Percentiles rank a stretch among this genome's conserved stretches.
These are phyloP conservation scores for Bidens hawaiensis DNA, from an alignment of 140 eudicot species.

Conservation along the genomic window DNA sequence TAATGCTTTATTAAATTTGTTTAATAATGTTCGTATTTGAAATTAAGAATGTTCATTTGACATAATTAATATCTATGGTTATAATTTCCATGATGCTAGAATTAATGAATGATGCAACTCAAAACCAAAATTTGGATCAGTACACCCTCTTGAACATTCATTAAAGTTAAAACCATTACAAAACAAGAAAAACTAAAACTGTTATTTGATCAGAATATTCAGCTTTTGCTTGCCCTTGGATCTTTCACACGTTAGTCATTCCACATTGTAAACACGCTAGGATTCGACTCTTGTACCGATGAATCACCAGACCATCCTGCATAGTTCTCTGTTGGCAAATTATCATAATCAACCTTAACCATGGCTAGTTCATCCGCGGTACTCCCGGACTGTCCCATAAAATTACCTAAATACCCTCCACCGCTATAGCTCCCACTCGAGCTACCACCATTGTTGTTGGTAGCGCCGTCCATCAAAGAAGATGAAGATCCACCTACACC, in stretches of 20 bases:
- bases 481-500: conserved; percentile 59
- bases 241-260: conserved; percentile 54
- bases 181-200: conserved; percentile 15
- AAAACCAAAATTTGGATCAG: conserved; percentile 24
- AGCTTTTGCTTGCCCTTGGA: conserved; percentile 19
- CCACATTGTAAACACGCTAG: conserved; percentile 93
- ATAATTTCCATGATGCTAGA: background rate
- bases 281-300: conserved; percentile 63
- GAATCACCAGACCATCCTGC: conserved; percentile 85
- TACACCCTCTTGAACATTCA: conserved; percentile 31
- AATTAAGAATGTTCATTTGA: background rate
- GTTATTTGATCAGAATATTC: conserved; percentile 32
- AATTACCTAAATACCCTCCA: conserved; percentile 60
- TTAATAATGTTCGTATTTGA: background rate
- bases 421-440: conserved; percentile 36
- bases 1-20: too few species aligned
- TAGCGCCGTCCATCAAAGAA: conserved; percentile 48
- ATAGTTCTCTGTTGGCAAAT: conserved; percentile 53
- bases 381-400: conserved; percentile 43
- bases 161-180: conserved; percentile 33
- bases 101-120: conserved; percentile 1
- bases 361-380: conserved; percentile 56
- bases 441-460: conserved; percentile 63
- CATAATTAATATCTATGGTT: background rate
- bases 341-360: conserved; percentile 92